A percentile compares a stretch with the other conserved stretches of the same genome.
Conservation (phyloP, 75 land plant genomes). For the Sequoiadendron giganteum region DNA sequence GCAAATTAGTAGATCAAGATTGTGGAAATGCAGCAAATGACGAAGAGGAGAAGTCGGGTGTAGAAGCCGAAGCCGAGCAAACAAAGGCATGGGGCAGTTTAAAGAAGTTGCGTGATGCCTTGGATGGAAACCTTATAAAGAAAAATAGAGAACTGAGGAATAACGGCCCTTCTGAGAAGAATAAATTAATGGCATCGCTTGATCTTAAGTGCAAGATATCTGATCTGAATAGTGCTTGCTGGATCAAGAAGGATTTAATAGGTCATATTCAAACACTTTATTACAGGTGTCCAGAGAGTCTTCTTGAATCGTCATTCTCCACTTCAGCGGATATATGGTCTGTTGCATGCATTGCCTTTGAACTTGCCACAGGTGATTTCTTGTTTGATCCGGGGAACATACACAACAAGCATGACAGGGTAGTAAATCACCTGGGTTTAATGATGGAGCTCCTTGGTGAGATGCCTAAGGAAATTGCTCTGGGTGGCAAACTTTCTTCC, state of each 20-base stretch:
- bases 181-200: constrained; percentile 5
- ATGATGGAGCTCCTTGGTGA: constrained; percentile 88
- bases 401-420: constrained; percentile 33
- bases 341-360: constrained; percentile 93
- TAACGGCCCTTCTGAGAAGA: not conserved
- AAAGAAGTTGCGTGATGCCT: not conserved
- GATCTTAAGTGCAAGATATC: constrained; percentile 80
- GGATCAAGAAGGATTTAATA: constrained; percentile 79
- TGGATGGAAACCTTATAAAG: not conserved
- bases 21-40: not conserved
- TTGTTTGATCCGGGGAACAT: constrained; percentile 92
- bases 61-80: not conserved
- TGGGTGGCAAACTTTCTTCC: constrained; percentile 64
- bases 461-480: constrained; percentile 73
- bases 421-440: constrained; percentile 72
- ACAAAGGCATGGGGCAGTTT: constrained; percentile 7
- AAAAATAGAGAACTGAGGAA: not conserved
- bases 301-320: constrained; percentile 80
- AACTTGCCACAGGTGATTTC: constrained; percentile 93
- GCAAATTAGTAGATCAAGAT: constrained; percentile 17
- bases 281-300: constrained; percentile 89
- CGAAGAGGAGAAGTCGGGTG: not conserved
- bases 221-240: constrained; percentile 91
- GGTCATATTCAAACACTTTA: constrained; percentile 88
- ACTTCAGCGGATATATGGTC: constrained; percentile 95